phyloP scores from a whole-genome alignment of 208 protist species.

The Angomonas desouzai region DNA sequence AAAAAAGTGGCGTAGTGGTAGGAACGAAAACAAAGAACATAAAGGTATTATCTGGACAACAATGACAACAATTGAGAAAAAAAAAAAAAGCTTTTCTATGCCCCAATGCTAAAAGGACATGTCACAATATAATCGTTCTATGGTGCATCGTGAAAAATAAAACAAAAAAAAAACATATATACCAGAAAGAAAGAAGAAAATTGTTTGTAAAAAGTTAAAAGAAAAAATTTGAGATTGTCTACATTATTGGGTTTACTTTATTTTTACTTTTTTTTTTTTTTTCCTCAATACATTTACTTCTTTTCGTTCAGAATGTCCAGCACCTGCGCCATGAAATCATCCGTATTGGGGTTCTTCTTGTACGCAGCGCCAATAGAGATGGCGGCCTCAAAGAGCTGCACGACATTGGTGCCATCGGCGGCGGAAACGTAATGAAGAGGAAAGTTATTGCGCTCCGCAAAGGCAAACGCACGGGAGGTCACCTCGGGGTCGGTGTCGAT shows the following conservation, averaged over 20 bases:
- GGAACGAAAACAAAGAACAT: background rate
- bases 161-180: background rate
- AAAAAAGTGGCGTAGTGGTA: background rate
- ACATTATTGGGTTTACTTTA: background rate
- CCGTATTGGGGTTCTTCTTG: conserved; percentile 85
- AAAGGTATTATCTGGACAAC: too few species aligned
- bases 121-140: background rate
- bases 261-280: background rate
- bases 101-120: background rate
- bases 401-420: conserved; percentile 93
- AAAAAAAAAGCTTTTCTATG: background rate
- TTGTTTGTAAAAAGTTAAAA: background rate
- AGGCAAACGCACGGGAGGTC: conserved; percentile 89
- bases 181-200: too few species aligned
- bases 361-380: conserved; percentile 74
- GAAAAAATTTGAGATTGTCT: conserved; percentile 4
- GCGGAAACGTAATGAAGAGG: conserved; percentile 93
- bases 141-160: background rate
- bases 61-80: too few species aligned
- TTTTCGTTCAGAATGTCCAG: conserved; percentile 65
- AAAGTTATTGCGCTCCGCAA: conserved; percentile 90
- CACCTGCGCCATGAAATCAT: conserved; percentile 84
- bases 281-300: conserved; percentile 14
- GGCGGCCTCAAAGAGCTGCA: conserved; percentile 88
- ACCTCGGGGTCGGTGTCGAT: conserved; percentile 90